A percentile compares a stretch with the other conserved stretches of the same genome.
These are phyloP conservation scores for Xerocomellus chrysenteron DNA, from an alignment of 768 basidiomycete species.

Conservation along the genomic window DNA sequence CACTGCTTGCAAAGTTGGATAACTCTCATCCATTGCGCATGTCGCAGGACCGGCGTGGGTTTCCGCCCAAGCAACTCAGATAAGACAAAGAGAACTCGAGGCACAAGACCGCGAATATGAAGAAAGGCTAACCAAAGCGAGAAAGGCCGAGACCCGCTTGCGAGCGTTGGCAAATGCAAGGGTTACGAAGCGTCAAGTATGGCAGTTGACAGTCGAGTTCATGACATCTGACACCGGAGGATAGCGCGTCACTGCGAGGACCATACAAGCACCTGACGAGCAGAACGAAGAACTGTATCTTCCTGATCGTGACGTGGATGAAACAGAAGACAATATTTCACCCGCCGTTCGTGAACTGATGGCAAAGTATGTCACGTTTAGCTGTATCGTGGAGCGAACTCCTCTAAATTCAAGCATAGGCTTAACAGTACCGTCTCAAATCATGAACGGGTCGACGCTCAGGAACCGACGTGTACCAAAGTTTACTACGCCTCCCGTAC, in stretches of 20 bases:
- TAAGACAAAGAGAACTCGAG: constrained; percentile 65
- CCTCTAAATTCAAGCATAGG: constrained; percentile 11
- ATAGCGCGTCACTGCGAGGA: constrained; percentile 24
- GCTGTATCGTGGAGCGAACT: neutral
- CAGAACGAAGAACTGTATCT: constrained; percentile 70
- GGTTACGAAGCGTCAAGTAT: constrained; percentile 61
- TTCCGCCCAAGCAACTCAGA: constrained; percentile 63
- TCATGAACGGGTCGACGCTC: constrained; percentile 15
- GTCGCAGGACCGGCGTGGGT: constrained; percentile 72
- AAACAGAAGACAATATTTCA: constrained; percentile 59
- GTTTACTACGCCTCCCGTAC: constrained; percentile 95
- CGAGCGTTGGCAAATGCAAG: constrained; percentile 53
- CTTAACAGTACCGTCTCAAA: constrained; percentile 9
- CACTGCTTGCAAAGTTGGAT: neutral
- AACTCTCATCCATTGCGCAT: constrained; percentile 9
- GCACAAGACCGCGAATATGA: constrained; percentile 64
- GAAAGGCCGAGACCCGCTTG: constrained; percentile 60
- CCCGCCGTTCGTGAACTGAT: constrained; percentile 78
- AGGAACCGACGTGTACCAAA: constrained; percentile 68
- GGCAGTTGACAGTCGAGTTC: constrained; percentile 14
- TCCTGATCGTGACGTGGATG: constrained; percentile 49
- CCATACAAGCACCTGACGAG: constrained; percentile 25
- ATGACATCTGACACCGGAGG: constrained; percentile 2
- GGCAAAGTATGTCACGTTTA: constrained; percentile 55
- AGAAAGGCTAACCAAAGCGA: constrained; percentile 54